phyloP scores from a whole-genome alignment of 2,329 filamentous ascomycete genomes.

The Claviceps sp. region DNA sequence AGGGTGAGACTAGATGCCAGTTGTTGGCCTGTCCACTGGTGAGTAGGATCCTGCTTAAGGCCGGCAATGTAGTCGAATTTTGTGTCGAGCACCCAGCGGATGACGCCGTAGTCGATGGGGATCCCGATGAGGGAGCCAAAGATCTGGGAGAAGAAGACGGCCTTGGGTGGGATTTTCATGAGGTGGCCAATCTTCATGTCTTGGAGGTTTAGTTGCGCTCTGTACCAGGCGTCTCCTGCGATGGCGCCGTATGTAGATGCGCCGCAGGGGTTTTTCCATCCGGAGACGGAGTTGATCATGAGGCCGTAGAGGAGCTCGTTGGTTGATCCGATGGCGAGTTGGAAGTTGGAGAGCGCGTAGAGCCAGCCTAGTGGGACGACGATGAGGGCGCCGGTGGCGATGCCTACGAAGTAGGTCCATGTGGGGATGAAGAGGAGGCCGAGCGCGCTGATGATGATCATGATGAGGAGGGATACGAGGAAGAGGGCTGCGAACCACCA shows the following conservation, averaged over 20 bases:
- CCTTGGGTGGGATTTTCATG: conserved; percentile 45
- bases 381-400: conserved; percentile 39
- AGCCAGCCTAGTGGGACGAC: conserved; percentile 46
- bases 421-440: conserved; percentile 43
- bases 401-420: conserved; percentile 46
- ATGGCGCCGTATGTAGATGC: conserved; percentile 45
- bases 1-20: conserved; percentile 38
- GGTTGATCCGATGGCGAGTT: conserved; percentile 39
- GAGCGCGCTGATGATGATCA: conserved; percentile 35
- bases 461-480: conserved; percentile 29
- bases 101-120: conserved; percentile 47
- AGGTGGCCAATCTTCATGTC: conserved; percentile 54
- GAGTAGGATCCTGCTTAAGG: conserved; percentile 34
- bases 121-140: conserved; percentile 45
- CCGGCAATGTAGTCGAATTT: conserved; percentile 44
- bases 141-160: conserved; percentile 47
- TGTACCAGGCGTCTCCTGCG: conserved; percentile 48
- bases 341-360: conserved; percentile 44
- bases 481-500: conserved; percentile 46
- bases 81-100: conserved; percentile 44
- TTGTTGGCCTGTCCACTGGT: conserved; percentile 48
- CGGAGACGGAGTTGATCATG: conserved; percentile 38
- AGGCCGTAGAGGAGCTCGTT: conserved; percentile 48
- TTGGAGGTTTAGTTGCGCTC: conserved; percentile 43
- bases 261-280: conserved; percentile 42